Evolutionary conservation across 768 basidiomycete species (phyloP), one percentile per base, ranked within the genome.

Genomic region (Megacollybia marginata): DNA sequence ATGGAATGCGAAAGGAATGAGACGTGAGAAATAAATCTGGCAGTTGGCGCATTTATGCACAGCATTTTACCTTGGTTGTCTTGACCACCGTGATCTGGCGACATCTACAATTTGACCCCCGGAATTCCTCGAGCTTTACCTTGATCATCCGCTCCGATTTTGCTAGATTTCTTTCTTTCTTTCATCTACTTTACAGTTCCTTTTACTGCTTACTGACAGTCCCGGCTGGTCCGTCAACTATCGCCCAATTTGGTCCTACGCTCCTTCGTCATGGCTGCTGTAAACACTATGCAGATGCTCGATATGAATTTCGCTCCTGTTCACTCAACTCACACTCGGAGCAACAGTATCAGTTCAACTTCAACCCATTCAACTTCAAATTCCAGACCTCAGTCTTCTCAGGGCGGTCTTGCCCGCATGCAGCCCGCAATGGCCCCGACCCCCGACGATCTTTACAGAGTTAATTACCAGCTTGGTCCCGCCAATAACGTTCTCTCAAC

Each of bases 331-430:
- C 88, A 87, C 63, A 88, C 88, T 31, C 79, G 88, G 62, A 88
- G 88, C 42, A 79, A 75, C 63, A 91, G 88, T 16, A 76, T 88
- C 63, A 85, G 85, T 40, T 88, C 88, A 35, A 76, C 80, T 45
- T 85, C 84, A 51, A 80, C 84, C 44, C 81, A 81, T 61, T 85
- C 83, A 18, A 40, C 38, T 2, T 79, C 83, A 56, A 75, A 74
- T 58, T 86, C 87, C 44, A 79, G 88, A 19, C 85, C 87, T 35
- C 86, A 86, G 56, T 90, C 88, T 46, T 83, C 87, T 56, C 85
- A 86, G 64, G 83, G 85, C 56, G 59, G 68, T 58, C 57, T 82
- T 52, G 67, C 73, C 54, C 74, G 79, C 56, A 74, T 80, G 65
- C 74, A 77, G 55, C 60, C 72, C 36, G 67, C 63, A 33, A 66